These are phyloP conservation scores for Trebouxia gelatinosa DNA, from an alignment of 163 green algal genomes.

Conservation along the genomic window DNA sequence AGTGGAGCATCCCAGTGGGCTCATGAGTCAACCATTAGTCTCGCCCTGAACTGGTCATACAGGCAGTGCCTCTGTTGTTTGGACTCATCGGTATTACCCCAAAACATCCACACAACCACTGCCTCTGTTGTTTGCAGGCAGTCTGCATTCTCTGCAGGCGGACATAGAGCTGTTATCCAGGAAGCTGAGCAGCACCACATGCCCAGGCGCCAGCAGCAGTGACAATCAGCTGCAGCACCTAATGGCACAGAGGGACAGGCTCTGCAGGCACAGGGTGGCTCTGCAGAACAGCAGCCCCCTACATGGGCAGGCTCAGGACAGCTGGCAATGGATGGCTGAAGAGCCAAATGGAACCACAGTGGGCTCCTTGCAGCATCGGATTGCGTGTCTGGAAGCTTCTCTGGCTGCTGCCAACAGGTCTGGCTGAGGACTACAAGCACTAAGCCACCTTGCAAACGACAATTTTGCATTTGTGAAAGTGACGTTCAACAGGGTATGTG, in stretches of 20 bases:
- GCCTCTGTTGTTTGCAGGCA: background rate
- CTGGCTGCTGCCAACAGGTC: slow-evolving; percentile 10
- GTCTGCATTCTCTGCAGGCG: background rate
- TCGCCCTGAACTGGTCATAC: no score
- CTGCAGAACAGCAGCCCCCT: background rate
- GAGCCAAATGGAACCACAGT: slow-evolving; percentile 6
- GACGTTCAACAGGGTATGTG: no score
- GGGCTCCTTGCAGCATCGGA: background rate
- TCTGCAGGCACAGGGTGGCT: background rate
- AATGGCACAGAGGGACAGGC: slow-evolving; percentile 15
- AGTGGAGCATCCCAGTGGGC: no score
- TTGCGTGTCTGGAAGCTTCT: background rate
- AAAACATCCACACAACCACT: no score
- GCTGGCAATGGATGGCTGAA: slow-evolving; percentile 5
- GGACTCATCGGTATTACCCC: no score
- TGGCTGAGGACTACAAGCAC: no score
- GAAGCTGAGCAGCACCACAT: slow-evolving; percentile 10
- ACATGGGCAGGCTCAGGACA: no score
- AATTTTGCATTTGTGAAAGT: no score
- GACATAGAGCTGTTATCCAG: background rate
- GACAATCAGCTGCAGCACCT: slow-evolving; percentile 10
- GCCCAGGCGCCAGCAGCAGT: background rate
- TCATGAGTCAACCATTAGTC: no score
- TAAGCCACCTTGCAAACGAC: no score
- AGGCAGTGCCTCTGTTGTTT: no score